Base-by-base conservation (phyloP, 106 monocot species). In the Phalaenopsis equestris region DNA sequence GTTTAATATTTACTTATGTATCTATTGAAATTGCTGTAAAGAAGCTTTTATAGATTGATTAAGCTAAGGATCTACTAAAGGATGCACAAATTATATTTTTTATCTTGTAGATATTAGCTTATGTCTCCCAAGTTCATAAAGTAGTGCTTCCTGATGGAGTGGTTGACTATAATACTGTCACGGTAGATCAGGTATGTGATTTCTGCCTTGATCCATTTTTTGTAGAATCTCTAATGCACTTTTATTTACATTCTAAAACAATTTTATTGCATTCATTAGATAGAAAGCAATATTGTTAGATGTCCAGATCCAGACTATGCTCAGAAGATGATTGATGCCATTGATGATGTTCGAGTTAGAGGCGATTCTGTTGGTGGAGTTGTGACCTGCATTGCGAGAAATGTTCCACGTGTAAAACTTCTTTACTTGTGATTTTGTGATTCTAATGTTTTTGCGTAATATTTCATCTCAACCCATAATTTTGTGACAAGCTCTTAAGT, bases 341-440 rank as follows among this genome's bases (percentile, higher is more conserved):
- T 99, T 83, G 94, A 99, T 84, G 85, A 72, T 79, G 89, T 99
- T 30, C 86, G 98, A 80, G 92, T 94, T 41, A 87, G 61, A 86
- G 98, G 98, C 0, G 98, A 99, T 78, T 99, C 98, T 67, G 93
- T 99, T 83, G 98, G 98, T 76, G 98, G 94, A 74, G 89, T 94
- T 48, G 98, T 99, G 77, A 99, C 98, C 42, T 94, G 98, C 77
- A 84, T 99, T 80, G 91, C 94, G 77, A 94, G 98, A 86, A 99
- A 94, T 82, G 98, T 94, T 68, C 98, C 94, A 72, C 88, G 92
- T 79, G 98, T 99, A 83, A 89, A 86, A 42, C 43, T 8, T 21
- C 43, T 15, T 43, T 2, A 17, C 18, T n/a, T 74, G 38, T 39
- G 70, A 70, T 39, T 70, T 0, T 39, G 4, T 70, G 70, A 38